phyloP scores from a whole-genome alignment of 805 yeast genomes.

The Suhomyces xylopsoci region DNA sequence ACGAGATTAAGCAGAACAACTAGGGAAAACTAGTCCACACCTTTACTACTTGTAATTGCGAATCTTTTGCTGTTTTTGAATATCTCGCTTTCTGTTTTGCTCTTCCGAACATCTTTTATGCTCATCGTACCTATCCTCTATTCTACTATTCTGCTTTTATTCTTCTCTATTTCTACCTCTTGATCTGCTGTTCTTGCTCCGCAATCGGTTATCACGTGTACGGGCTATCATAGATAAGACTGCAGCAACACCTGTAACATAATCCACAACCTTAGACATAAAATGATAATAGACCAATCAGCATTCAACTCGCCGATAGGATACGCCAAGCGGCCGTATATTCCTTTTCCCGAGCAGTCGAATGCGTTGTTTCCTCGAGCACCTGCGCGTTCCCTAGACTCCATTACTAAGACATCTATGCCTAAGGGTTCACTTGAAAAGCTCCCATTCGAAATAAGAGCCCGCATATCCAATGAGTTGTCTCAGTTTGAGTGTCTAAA shows the following conservation, averaged over 20 bases:
- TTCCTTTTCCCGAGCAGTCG: background rate
- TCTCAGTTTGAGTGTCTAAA: slow-evolving; percentile 38
- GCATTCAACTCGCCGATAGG: slow-evolving; percentile 22
- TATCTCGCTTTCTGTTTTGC: background rate
- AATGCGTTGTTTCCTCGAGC: background rate
- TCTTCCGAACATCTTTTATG: background rate
- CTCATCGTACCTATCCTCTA: no score
- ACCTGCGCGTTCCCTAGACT: background rate
- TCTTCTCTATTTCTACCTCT: background rate
- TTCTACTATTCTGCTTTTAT: background rate
- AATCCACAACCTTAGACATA: background rate
- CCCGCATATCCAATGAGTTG: slow-evolving; percentile 28
- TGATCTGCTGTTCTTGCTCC: background rate
- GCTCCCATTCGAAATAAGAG: slow-evolving; percentile 38
- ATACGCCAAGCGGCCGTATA: slow-evolving; percentile 19
- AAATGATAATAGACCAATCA: background rate
- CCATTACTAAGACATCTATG: background rate
- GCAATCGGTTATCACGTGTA: background rate
- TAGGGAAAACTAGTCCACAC: background rate
- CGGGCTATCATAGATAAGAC: background rate
- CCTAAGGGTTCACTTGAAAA: slow-evolving; percentile 15
- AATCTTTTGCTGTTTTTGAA: background rate
- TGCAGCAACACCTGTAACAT: background rate
- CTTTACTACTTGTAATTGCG: background rate
- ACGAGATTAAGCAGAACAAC: background rate